Conservation (phyloP, 768 basidiomycete species). For the Clavaria fumosa region DNA sequence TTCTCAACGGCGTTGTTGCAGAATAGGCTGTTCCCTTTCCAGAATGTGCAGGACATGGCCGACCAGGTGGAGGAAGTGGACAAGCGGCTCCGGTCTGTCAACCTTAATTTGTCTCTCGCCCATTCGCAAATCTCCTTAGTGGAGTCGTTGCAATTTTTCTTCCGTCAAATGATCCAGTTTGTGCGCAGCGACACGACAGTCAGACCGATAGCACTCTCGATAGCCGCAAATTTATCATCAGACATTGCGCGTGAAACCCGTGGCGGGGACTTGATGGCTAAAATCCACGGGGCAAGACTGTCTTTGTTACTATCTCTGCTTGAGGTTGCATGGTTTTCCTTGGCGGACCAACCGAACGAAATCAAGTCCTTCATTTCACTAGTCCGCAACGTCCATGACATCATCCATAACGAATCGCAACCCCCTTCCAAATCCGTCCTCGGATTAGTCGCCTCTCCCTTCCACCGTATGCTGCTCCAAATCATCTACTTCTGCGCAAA, state of each 20-base stretch:
- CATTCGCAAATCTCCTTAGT: slow-evolving; percentile 64
- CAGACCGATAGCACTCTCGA: slow-evolving; percentile 36
- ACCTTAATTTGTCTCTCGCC: slow-evolving; percentile 75
- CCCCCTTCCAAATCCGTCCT: slow-evolving; percentile 61
- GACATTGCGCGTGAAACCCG: slow-evolving; percentile 54
- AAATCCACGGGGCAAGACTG: slow-evolving; percentile 63
- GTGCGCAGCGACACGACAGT: slow-evolving; percentile 44
- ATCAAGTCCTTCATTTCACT: slow-evolving; percentile 46
- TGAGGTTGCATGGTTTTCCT: slow-evolving; percentile 68
- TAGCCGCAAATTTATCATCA: slow-evolving; percentile 49
- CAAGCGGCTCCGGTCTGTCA: slow-evolving; percentile 53
- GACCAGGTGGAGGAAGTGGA: slow-evolving; percentile 34
- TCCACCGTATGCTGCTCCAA: slow-evolving; percentile 71
- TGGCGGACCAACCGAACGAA: slow-evolving; percentile 36
- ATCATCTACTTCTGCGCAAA: slow-evolving; percentile 65
- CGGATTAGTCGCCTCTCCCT: slow-evolving; percentile 42
- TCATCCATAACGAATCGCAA: slow-evolving; percentile 62
- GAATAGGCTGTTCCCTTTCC: slow-evolving; percentile 42
- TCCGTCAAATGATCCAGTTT: slow-evolving; percentile 48
- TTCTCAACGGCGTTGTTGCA: slow-evolving; percentile 51
- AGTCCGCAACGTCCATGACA: slow-evolving; percentile 40
- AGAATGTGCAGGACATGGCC: slow-evolving; percentile 21
- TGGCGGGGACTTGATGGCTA: slow-evolving; percentile 71
- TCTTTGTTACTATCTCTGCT: slow-evolving; percentile 59
- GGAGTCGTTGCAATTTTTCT: slow-evolving; percentile 63